Evolutionary conservation across 768 basidiomycete genomes (phyloP).

Genomic region (Lactarius vividus): DNA sequence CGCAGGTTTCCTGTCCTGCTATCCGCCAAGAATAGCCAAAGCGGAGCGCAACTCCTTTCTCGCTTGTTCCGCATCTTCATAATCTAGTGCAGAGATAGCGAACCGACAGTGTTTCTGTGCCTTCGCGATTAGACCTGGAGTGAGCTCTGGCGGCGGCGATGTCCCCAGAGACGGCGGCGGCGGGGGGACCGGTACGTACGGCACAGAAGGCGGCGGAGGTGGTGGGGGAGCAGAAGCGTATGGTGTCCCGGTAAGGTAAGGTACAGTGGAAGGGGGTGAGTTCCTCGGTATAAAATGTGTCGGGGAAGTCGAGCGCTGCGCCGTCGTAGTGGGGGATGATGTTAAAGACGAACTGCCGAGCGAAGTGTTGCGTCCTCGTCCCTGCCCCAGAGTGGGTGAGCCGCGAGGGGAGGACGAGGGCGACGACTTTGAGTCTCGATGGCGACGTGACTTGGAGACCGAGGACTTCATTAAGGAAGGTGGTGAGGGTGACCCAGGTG

Average conservation of each 20-base stretch:
- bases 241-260: constrained; percentile 7
- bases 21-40: constrained; percentile 60
- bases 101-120: constrained; percentile 91
- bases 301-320: constrained; percentile 22
- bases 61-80: constrained; percentile 89
- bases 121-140: constrained; percentile 63
- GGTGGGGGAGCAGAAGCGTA: constrained; percentile 18
- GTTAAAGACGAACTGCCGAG: constrained; percentile 1
- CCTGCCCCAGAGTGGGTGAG: constrained; percentile 7
- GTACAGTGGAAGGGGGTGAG: constrained; percentile 17
- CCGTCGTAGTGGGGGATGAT: constrained; percentile 1
- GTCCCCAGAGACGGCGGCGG: constrained; percentile 22
- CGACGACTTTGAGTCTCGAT: neutral
- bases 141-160: constrained; percentile 44
- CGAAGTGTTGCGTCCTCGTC: constrained; percentile 6
- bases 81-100: constrained; percentile 94
- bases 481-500: neutral
- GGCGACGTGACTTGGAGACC: constrained; percentile 9
- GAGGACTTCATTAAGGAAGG: constrained; percentile 17
- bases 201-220: constrained; percentile 26
- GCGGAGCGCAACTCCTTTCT: constrained; percentile 78
- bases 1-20: constrained; percentile 9
- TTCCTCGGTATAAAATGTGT: constrained; percentile 19
- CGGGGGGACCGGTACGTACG: constrained; percentile 21
- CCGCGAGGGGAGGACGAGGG: neutral